These are phyloP conservation scores for Trichomonascus vanleenenianus DNA, from an alignment of 805 yeast species.

Conservation along the genomic window DNA sequence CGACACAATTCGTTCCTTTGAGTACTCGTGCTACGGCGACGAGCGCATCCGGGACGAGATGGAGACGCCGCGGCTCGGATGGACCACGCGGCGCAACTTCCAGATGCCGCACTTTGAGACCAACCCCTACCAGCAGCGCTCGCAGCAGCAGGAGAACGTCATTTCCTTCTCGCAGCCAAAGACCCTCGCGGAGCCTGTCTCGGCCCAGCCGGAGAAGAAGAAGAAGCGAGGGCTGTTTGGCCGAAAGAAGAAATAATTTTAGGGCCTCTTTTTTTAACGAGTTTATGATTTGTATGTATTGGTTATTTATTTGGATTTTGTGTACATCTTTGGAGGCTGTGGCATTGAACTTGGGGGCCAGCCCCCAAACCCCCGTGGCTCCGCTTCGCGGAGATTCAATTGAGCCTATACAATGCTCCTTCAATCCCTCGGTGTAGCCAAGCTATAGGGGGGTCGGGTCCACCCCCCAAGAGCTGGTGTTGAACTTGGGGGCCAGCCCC, in stretches of 20 bases:
- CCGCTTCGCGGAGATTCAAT: too few relatives aligned
- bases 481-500: too few relatives aligned
- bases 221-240: slow-evolving; percentile 80
- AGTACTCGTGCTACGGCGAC: slow-evolving; percentile 92
- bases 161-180: slow-evolving; percentile 26
- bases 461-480: too few relatives aligned
- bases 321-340: too few relatives aligned
- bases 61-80: slow-evolving; percentile 73
- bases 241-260: slow-evolving; percentile 42
- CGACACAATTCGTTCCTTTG: slow-evolving; percentile 91
- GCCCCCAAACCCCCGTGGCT: too few relatives aligned
- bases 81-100: slow-evolving; percentile 65
- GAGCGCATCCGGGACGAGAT: slow-evolving; percentile 66
- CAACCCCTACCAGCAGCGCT: slow-evolving; percentile 23
- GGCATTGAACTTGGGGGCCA: too few relatives aligned
- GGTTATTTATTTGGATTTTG: not conserved
- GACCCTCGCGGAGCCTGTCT: slow-evolving; percentile 30
- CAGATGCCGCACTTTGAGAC: slow-evolving; percentile 45
- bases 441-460: too few relatives aligned
- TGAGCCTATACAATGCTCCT: too few relatives aligned
- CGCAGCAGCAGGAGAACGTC: slow-evolving; percentile 26
- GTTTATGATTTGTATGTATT: not conserved
- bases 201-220: slow-evolving; percentile 44
- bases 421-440: too few relatives aligned
- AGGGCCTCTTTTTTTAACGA: not conserved